Conservation (phyloP, 2,329 filamentous ascomycete species). For the Fusarium globosum region DNA sequence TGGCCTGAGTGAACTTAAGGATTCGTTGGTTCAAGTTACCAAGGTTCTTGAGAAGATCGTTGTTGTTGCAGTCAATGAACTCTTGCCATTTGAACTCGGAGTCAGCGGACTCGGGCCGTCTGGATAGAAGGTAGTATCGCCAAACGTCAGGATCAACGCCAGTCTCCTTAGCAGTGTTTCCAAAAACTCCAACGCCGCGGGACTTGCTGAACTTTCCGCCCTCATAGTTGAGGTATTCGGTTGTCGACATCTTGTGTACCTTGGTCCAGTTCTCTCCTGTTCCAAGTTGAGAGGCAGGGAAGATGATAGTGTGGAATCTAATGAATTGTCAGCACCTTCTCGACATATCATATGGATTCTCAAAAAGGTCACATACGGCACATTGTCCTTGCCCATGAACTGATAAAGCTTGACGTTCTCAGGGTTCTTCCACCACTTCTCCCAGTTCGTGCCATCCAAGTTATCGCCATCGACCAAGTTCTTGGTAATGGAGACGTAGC, state of each 20-base stretch:
- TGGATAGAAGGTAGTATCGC: conserved; percentile 89
- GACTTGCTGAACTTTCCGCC: conserved; percentile 94
- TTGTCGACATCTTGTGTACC: conserved; percentile 88
- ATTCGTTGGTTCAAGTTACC: conserved; percentile 81
- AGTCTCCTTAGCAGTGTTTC: conserved; percentile 87
- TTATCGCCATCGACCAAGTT: conserved; percentile 76
- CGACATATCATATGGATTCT: background rate
- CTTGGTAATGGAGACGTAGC: conserved; percentile 94
- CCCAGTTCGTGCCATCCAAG: conserved; percentile 74
- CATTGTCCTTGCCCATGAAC: conserved; percentile 85
- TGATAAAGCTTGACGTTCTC: conserved; percentile 91
- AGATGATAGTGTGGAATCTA: conserved; percentile 81
- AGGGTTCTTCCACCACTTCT: conserved; percentile 94
- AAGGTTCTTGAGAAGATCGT: conserved; percentile 81
- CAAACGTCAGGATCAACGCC: conserved; percentile 89
- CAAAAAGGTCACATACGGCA: conserved; percentile 61
- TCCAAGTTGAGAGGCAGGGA: conserved; percentile 87
- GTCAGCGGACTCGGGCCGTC: conserved; percentile 86
- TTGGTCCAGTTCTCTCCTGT: conserved; percentile 89
- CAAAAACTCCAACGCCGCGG: conserved; percentile 89
- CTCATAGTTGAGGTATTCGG: conserved; percentile 89
- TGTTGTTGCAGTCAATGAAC: conserved; percentile 89
- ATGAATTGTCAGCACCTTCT: conserved; percentile 8
- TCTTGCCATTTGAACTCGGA: conserved; percentile 90
- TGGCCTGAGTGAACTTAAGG: conserved; percentile 81